These are phyloP conservation scores for Teratosphaeriaceae sp. DNA, from an alignment of 2,329 filamentous ascomycete genomes.

Conservation along the genomic window DNA sequence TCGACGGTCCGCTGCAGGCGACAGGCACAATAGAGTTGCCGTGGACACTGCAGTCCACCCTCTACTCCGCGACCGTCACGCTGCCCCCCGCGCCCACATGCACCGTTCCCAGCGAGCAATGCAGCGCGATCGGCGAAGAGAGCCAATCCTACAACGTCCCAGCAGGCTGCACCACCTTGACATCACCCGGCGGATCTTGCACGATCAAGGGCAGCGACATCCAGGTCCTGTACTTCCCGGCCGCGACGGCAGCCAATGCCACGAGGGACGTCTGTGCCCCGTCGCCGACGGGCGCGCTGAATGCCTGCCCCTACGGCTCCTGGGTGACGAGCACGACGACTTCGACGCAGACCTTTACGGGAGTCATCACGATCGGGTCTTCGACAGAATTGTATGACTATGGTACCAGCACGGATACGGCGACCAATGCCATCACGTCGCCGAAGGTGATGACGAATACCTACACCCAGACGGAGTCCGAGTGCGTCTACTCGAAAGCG, in stretches of 20 bases:
- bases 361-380: not conserved
- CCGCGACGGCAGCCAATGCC: not conserved
- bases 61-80: not conserved
- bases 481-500: not conserved
- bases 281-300: not conserved
- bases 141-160: not conserved
- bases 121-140: not conserved
- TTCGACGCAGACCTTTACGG: not conserved
- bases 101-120: not conserved
- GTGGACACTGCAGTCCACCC: not conserved
- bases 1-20: not conserved
- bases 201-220: conserved; percentile 3
- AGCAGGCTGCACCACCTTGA: not conserved
- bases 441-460: not conserved
- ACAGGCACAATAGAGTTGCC: not conserved
- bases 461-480: not conserved
- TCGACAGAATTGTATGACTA: not conserved
- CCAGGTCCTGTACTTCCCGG: not conserved
- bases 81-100: not conserved
- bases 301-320: not conserved
- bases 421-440: not conserved
- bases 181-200: not conserved
- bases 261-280: not conserved
- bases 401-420: not conserved
- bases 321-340: conserved; percentile 1